Conservation (phyloP, 1,284 basidiomycete genomes). For the Ustilago nuda region DNA sequence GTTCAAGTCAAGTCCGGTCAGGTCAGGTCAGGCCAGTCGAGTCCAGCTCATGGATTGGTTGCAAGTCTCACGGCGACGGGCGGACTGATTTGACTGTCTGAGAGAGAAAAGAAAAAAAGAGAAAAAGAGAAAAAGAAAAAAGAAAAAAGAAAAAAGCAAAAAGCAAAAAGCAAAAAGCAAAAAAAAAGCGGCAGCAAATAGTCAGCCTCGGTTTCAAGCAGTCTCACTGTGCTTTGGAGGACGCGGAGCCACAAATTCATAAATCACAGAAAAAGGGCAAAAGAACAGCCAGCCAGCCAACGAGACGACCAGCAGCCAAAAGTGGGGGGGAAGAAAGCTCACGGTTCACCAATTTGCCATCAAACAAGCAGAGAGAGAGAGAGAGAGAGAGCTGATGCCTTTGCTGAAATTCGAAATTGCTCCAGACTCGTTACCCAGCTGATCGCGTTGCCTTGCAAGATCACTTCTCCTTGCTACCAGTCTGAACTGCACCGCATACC, state of each 20-base stretch:
- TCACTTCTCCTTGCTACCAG: neutral
- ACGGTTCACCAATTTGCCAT: slow-evolving; percentile 3
- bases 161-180: too few relatives aligned
- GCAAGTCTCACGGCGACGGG: too few relatives aligned
- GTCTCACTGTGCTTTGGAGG: slow-evolving; percentile 7
- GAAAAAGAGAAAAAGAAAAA: accelerated
- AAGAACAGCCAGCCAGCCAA: slow-evolving; percentile 4
- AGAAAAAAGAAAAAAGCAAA: too few relatives aligned
- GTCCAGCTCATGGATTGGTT: neutral
- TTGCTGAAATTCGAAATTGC: neutral
- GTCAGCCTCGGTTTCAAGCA: neutral
- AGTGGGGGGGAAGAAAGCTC: neutral
- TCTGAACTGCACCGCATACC: neutral
- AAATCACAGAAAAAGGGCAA: neutral
- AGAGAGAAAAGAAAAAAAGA: neutral
- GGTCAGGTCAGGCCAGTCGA: neutral
- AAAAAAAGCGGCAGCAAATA: neutral
- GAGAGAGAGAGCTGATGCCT: neutral
- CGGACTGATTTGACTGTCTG: neutral
- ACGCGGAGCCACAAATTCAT: slow-evolving; percentile 7
- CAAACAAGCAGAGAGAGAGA: neutral
- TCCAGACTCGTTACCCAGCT: neutral
- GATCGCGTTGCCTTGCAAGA: neutral
- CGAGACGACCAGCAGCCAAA: neutral
- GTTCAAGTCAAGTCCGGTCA: neutral